Evolutionary conservation across 1,139 yeast genomes (phyloP), one percentile per base, ranked within the genome.

Genomic region (Saccharomyces hybrid): DNA sequence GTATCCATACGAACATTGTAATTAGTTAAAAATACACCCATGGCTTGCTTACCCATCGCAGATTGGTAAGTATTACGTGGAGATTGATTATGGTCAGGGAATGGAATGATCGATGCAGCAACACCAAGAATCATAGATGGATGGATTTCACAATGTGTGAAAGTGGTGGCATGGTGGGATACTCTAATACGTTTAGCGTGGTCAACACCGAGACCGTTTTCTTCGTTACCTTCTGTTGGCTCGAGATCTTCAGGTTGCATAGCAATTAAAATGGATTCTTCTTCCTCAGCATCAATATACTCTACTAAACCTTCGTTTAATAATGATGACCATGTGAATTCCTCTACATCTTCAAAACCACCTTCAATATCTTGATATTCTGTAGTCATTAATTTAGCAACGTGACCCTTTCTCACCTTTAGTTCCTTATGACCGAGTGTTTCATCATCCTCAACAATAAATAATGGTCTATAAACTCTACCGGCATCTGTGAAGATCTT

Each of bases 1-100:
- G 99, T 93, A 74, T 93, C 99, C 99, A 93, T 93, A 76, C 99
- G 88, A 52, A 91, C 97, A 55, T 87, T 82, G 71, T 93, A 95
- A 69, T 93, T 93, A 4, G 99, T 93, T 68, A 93, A 79, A 73
- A 89, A 91, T n/a, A 95, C 99, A 70, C 99, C 99, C 99, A 93
- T 93, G 57, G 99, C 99, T 76, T 93, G 99, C 74, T 93, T 93
- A 83, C 99, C 99, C 99, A 93, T 93, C 61, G 99, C 99, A 70
- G 97, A 90, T 77, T 93, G 99, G 75, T 93, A 93, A 5, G 99
- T 93, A 72, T 93, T 93, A 84, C 99, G 95, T 57, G 99, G 99
- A 56, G 98, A 91, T 78, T 93, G 99, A 73, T 93, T 93, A 74
- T 93, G 99, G 75, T 93, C 99, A 14, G 99, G 99, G 88, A 93